These are phyloP conservation scores for Amoebophrya sp. DNA, from an alignment of 169 alveolate species.

Conservation along the genomic window DNA sequence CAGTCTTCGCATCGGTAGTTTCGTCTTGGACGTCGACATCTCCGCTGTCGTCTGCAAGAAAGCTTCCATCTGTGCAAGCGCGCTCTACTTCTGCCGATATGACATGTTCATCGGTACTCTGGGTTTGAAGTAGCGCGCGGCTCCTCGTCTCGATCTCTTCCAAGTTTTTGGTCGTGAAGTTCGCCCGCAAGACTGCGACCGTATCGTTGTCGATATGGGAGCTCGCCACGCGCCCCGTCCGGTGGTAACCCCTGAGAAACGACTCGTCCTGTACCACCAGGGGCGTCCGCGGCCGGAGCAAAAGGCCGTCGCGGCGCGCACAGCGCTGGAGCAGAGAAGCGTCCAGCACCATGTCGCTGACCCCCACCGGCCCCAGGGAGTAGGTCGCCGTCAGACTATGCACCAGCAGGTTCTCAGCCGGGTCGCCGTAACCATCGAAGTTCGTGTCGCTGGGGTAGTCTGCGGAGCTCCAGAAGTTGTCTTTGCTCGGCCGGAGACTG, in stretches of 20 bases:
- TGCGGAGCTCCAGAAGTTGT: background rate
- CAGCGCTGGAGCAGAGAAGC: background rate
- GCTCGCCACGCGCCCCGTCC: background rate
- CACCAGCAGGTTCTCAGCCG: background rate
- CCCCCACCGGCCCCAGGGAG: constrained; percentile 19
- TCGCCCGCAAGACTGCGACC: background rate
- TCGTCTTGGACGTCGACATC: no score
- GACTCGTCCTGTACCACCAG: background rate
- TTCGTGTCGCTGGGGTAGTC: background rate
- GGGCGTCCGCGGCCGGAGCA: background rate
- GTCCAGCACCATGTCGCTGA: background rate
- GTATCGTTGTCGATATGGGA: background rate
- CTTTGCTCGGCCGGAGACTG: background rate
- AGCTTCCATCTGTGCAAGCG: background rate
- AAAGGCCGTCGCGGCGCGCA: background rate
- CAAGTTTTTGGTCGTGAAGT: background rate
- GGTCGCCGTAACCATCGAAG: background rate
- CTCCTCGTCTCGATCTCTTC: background rate
- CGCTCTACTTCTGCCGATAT: background rate
- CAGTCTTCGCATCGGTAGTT: background rate
- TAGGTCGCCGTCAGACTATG: background rate
- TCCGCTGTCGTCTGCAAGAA: background rate
- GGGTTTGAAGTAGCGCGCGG: background rate
- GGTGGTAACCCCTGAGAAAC: background rate
- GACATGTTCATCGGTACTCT: background rate